These are phyloP conservation scores for Porcisia hertigi DNA, from an alignment of 208 protist genomes.

Conservation along the genomic window DNA sequence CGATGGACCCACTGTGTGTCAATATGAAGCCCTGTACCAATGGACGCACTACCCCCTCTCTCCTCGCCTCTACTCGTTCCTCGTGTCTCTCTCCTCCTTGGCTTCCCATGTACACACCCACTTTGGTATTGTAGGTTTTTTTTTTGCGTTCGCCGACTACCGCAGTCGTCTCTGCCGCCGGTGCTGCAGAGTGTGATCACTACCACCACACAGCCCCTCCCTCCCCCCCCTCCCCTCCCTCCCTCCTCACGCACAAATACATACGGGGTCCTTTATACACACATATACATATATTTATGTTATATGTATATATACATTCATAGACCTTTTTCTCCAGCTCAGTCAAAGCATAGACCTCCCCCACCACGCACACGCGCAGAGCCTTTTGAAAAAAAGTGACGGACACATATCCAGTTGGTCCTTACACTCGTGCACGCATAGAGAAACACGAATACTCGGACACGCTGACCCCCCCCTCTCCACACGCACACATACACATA, in stretches of 20 bases:
- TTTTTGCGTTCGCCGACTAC: background rate
- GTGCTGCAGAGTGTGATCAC: no score
- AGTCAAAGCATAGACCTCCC: no score
- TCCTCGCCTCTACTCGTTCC: background rate
- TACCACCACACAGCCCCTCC: no score
- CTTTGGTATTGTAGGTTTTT: background rate
- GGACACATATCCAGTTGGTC: no score
- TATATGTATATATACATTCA: no score
- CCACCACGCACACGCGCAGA: no score
- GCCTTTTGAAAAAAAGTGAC: no score
- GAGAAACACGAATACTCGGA: background rate
- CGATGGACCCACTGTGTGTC: background rate
- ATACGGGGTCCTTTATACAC: background rate
- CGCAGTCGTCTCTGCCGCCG: background rate
- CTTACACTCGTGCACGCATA: background rate
- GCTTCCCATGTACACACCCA: background rate
- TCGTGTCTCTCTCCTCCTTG: background rate
- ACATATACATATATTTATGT: no score
- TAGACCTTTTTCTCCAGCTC: no score
- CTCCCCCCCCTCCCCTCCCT: no score
- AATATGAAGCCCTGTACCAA: background rate
- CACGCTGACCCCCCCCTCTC: background rate
- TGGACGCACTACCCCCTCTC: background rate
- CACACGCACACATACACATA: background rate
- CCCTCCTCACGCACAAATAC: background rate